Evolutionary conservation across 306 rosid genomes (phyloP).

Genomic region (Mimosa bimucronata): DNA sequence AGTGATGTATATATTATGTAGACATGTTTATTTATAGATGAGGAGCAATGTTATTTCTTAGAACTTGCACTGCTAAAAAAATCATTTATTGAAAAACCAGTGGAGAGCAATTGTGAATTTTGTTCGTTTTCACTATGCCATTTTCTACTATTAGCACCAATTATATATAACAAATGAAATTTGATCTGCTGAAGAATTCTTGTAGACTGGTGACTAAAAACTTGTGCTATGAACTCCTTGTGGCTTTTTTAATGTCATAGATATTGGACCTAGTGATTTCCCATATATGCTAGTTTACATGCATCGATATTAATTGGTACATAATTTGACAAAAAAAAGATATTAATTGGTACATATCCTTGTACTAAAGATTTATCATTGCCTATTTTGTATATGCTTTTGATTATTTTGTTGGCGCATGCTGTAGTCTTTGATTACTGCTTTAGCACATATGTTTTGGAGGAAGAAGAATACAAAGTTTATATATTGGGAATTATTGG

Average conservation of each 20-base stretch:
- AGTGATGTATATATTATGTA: neutral
- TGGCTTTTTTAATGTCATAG: constrained; percentile 17
- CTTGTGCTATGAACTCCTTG: constrained; percentile 19
- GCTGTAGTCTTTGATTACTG: constrained; percentile 92
- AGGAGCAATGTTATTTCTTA: neutral
- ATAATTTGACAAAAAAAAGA: too few species aligned
- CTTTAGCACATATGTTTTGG: constrained; percentile 84
- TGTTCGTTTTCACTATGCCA: neutral
- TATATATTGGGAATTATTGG: constrained; percentile 74
- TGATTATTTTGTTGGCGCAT: constrained; percentile 37
- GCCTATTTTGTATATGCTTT: constrained; percentile 22
- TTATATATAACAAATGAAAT: constrained; percentile 19
- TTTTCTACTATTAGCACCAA: constrained; percentile 8
- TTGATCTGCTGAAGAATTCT: constrained; percentile 28
- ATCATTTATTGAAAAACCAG: neutral
- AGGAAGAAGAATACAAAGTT: constrained; percentile 70
- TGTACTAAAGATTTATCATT: constrained; percentile 25
- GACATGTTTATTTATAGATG: too few species aligned
- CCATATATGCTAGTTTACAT: constrained; percentile 9
- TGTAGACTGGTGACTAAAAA: constrained; percentile 3
- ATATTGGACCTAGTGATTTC: constrained; percentile 11
- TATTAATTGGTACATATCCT: constrained; percentile 11
- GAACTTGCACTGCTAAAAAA: neutral
- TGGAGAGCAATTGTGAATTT: neutral
- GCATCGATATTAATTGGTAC: neutral